Base-by-base conservation (phyloP, 2,329 filamentous ascomycete species). In the Helminthosporium solani region DNA sequence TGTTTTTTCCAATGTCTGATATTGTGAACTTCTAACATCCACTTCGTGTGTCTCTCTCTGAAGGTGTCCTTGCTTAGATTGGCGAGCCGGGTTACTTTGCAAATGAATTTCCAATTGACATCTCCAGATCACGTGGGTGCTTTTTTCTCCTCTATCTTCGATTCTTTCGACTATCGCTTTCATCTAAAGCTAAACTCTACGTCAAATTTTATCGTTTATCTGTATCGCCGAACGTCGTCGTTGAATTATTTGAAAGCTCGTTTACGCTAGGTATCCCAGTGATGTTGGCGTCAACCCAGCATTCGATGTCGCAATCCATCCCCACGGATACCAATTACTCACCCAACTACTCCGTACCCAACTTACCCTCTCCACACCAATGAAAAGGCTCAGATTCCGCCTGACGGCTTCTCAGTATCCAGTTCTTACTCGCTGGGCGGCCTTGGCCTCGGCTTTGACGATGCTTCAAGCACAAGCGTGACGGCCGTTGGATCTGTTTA, bases 261-360 rank as follows among this genome's bases (percentile, higher is more conserved):
- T 4, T 31, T 31, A n/a, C 28, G 28, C 28, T 31, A n/a, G n/a
- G n/a, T n/a, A 31, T 31, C 14, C 14, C 28, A 31, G 28, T 14
- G 28, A 12, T 12, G 41, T 47, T 52, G 50, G 36, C 57, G 57
- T 58, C 57, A 60, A 53, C 33, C 40, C 49, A 54, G 49, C 49
- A 46, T 46, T n/a, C 47, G 40, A 61, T 61, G 51, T 56, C 58
- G 58, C 54, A 47, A 53, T 61, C 44, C 21, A 15, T 18, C 7
- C 31, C 31, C 20, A 42, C 20, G 38, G 42, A 42, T 38, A 37
- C 40, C 44, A 50, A 36, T 30, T 41, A 45, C 35, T 42, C 28
- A 31, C 12, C 33, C 20, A 16, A 21, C 34, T 36, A n/a, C 25
- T 12, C 14, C 45, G 14, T 12, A 30, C 46, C 47, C 47, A 55